Evolutionary conservation across 1,139 yeast genomes (phyloP).

Genomic region (Arxiozyma heterogenica): DNA sequence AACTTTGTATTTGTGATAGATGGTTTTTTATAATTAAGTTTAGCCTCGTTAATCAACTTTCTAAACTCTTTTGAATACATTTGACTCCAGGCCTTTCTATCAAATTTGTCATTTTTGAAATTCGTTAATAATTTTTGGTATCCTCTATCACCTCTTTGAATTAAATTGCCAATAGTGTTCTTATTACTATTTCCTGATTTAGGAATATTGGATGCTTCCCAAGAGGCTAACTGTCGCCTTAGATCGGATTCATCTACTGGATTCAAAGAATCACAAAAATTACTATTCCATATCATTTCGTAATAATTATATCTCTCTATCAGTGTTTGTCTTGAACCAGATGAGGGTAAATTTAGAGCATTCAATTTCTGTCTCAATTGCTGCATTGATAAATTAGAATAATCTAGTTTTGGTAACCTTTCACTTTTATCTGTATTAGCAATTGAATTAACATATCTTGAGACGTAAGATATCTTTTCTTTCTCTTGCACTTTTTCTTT

Average conservation of each 20-base stretch:
- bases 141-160: conserved; percentile 15
- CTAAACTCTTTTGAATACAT: conserved; percentile 45
- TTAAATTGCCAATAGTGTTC: conserved; percentile 13
- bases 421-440: conserved; percentile 13
- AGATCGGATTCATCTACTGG: conserved; percentile 54
- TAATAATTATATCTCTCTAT: conserved; percentile 72
- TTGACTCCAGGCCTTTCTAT: conserved; percentile 43
- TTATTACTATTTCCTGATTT: conserved; percentile 10
- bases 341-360: conserved; percentile 46
- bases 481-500: neutral
- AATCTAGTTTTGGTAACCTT: conserved; percentile 52
- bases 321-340: conserved; percentile 55
- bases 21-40: conserved; percentile 13
- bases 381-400: conserved; percentile 47
- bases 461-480: conserved; percentile 13
- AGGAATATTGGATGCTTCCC: conserved; percentile 47
- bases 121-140: conserved; percentile 18
- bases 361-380: conserved; percentile 55
- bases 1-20: too few relatives aligned
- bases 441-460: conserved; percentile 21
- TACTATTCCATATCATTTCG: conserved; percentile 73
- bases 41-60: conserved; percentile 45
- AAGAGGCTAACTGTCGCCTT: conserved; percentile 47
- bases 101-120: conserved; percentile 32
- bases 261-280: conserved; percentile 55